Evolutionary conservation across 192 early-diverging fungal species (phyloP), one percentile per base, ranked within the genome.

Genomic region (Backusella mclennaniae): DNA sequence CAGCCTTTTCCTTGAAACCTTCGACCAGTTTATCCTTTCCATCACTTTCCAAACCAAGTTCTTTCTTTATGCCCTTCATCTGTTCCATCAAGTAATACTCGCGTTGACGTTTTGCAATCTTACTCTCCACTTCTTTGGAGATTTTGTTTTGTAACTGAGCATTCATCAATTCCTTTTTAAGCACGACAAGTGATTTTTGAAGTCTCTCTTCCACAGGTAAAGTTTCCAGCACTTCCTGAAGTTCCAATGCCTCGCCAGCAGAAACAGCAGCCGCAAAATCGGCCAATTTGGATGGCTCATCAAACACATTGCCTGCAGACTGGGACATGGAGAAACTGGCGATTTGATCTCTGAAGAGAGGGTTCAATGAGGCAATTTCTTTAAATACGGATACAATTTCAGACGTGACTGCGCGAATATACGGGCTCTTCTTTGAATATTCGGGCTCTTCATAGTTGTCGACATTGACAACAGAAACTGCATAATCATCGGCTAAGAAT

Each of bases 1-100:
- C 82, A 0, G 92, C 95, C 76, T 95, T 92, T 67, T 92, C 95
- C 80, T 93, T 96, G 80, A 99, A 99, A 79, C 93, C 93, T 70
- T 95, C 95, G 8, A 98, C 92, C 46, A 99, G 82, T 81, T 98
- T 99, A 79, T 99, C 98, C 84, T 99, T 99, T 59, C 98, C 98
- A 79, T 99, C 98, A 67, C 89, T 91, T 79, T 99, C 98, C 39
- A 99, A 90, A 12, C 98, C 98, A 19, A 99, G 88, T 84, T 99
- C 96, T 87, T 97, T 97, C 84, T 99, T 99, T 83, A 99, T 99
- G 1, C 97, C 96, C 85, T 98, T 98, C 75, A 99, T 89, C 84
- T 99, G 98, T 86, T 99, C 98, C 96, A 98, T 98, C 82, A 99
- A 83, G 74, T 97, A 99, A 86, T 97, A 99, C 84, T 99, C 98